Evolutionary conservation across 192 early-diverging fungal species (phyloP), one percentile per base, ranked within the genome.

Genomic region (Coemansia sp.): DNA sequence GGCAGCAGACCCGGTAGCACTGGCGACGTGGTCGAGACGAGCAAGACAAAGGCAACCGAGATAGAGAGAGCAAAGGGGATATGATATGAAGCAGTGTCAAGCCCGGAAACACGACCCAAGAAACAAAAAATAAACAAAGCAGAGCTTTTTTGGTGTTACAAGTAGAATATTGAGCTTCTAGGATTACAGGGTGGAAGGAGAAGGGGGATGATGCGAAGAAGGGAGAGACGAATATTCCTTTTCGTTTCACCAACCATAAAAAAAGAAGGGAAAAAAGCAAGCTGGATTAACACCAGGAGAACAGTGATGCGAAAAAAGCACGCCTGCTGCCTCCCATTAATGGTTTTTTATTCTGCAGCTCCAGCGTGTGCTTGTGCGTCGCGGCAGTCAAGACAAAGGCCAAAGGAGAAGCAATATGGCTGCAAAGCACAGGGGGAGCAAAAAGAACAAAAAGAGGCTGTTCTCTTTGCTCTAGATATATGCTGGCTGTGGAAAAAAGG

Each of bases 181-280:
- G 42, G 22, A 58, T 58, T 58, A 58, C 30, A 58, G 56, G 34
- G n/a, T n/a, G n/a, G n/a, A n/a, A n/a, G n/a, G n/a, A n/a, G n/a
- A n/a, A n/a, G n/a, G 22, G 32, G 11, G 32, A 24, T 45, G 39
- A 45, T 58, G 34, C 29, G 56, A 30, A 58, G 36, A 58, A 58
- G 42, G 56, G 32, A 58, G 56, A 36, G 56, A 58, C 2, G 29
- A 30, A 58, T 42, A 42, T 42, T 42, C 39, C 39, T 42, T 42
- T 42, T 14, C 39, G 39, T 42, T 42, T 42, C 5, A 42, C 13
- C 39, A 42, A 42, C 39, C 5, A 42, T 42, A 42, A 42, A 42
- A 42, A 42, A 16, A 42, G 39, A 16, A 10, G 39, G 39, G 11
- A 42, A 42, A 13, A 16, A 9, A 51, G 49, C 3, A 19, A 48